phyloP scores from a whole-genome alignment of 331 rosid species.

The Rhamnella rubrinervis region DNA sequence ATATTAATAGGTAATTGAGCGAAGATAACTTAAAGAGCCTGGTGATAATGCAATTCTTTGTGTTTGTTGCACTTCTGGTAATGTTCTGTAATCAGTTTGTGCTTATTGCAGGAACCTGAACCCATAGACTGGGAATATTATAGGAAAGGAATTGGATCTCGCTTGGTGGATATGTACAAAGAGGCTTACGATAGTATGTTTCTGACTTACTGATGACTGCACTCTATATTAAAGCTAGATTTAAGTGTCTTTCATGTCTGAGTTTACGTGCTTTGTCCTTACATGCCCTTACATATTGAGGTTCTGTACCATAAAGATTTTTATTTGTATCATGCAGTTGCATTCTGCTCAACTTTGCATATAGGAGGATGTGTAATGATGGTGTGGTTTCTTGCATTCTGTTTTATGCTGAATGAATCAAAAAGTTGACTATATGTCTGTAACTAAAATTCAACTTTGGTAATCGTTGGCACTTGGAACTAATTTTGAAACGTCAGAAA shows the following conservation, averaged over 20 bases:
- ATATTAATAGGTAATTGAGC: too few species aligned
- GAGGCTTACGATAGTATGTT: slow-evolving; percentile 92
- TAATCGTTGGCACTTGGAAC: too few species aligned
- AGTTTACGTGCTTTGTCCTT: background rate
- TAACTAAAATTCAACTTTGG: too few species aligned
- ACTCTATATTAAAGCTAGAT: background rate
- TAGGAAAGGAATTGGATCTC: slow-evolving; percentile 90
- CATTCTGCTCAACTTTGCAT: background rate
- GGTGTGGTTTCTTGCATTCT: background rate
- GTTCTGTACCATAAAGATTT: background rate
- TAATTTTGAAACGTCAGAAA: background rate
- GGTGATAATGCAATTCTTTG: too few species aligned
- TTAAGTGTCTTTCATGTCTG: background rate
- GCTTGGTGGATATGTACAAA: slow-evolving; percentile 97
- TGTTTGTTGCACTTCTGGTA: background rate
- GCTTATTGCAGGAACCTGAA: slow-evolving; percentile 83
- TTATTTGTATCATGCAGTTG: too few species aligned
- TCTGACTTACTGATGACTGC: slow-evolving; percentile 5
- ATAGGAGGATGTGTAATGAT: background rate
- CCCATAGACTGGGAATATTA: slow-evolving; percentile 96
- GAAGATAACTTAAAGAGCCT: too few species aligned
- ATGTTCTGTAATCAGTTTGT: slow-evolving; percentile 8
- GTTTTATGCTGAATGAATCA: background rate
- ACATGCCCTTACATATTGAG: background rate
- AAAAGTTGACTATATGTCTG: too few species aligned